Conservation (phyloP, 139 green algal genomes). For the Chlamydomonas incerta region DNA sequence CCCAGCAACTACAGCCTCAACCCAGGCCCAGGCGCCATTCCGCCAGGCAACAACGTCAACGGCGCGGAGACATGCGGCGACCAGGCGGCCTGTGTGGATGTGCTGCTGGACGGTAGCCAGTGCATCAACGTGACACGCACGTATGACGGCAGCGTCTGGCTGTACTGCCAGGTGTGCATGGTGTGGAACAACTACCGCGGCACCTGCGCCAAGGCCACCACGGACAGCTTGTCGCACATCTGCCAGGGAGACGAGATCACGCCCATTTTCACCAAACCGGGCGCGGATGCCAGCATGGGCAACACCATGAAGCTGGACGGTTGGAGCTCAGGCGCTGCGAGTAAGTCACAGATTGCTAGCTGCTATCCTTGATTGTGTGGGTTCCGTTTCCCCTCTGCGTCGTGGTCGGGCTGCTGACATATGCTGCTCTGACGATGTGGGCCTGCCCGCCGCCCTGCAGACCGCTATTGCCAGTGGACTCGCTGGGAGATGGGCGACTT, state of each 20-base stretch:
- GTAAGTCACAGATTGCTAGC: no score
- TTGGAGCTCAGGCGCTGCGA: no score
- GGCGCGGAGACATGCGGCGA: background rate
- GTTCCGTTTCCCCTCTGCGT: no score
- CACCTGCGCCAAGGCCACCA: background rate
- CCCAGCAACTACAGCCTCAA: background rate
- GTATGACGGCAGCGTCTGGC: background rate
- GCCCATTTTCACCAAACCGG: background rate
- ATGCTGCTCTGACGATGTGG: no score
- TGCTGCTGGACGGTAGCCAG: background rate
- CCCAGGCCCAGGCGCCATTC: no score
- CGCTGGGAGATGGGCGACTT: no score
- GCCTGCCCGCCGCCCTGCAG: no score
- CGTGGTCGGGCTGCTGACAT: no score
- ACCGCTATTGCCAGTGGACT: slow-evolving; percentile 21
- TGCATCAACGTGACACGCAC: background rate
- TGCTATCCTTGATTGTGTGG: no score
- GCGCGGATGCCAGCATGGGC: background rate
- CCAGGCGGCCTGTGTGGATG: background rate
- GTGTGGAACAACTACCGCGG: background rate
- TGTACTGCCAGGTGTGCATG: background rate
- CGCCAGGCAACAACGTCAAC: background rate
- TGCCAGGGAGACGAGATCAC: background rate
- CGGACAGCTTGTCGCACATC: background rate
- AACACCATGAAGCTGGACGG: no score